phyloP scores from a whole-genome alignment of 148 eudicot genomes.

The Silene uniflora region DNA sequence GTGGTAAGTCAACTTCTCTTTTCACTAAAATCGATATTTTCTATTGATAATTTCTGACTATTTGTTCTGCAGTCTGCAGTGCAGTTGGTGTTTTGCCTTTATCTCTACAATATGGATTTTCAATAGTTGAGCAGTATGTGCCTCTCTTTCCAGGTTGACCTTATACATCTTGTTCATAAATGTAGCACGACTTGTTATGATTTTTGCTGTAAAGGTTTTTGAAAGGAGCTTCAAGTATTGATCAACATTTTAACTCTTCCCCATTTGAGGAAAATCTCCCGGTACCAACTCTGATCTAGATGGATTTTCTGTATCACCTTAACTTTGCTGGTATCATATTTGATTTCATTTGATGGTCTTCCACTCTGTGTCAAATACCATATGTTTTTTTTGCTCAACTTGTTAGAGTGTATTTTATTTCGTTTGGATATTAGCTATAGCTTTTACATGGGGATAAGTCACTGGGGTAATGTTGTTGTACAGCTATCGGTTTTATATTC shows the following conservation, averaged over 20 bases:
- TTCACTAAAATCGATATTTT: neutral
- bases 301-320: neutral
- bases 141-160: slow-evolving; percentile 8
- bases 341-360: neutral
- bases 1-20: slow-evolving; percentile 52
- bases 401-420: neutral
- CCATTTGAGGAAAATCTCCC: slow-evolving; percentile 79
- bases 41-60: neutral
- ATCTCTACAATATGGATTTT: slow-evolving; percentile 93
- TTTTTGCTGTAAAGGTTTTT: slow-evolving; percentile 55
- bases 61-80: slow-evolving; percentile 77
- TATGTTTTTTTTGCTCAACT: neutral
- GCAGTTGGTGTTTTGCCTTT: slow-evolving; percentile 96
- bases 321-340: neutral
- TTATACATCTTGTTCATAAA: neutral
- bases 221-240: slow-evolving; percentile 90
- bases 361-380: neutral
- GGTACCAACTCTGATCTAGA: slow-evolving; percentile 33
- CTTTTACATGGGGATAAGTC: too few species aligned
- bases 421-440: neutral
- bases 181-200: neutral
- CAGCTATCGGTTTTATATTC: neutral
- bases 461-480: too few species aligned
- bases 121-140: slow-evolving; percentile 77
- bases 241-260: slow-evolving; percentile 77